phyloP scores from a whole-genome alignment of 2,329 filamentous ascomycete genomes.

The Fusarium vanettenii region DNA sequence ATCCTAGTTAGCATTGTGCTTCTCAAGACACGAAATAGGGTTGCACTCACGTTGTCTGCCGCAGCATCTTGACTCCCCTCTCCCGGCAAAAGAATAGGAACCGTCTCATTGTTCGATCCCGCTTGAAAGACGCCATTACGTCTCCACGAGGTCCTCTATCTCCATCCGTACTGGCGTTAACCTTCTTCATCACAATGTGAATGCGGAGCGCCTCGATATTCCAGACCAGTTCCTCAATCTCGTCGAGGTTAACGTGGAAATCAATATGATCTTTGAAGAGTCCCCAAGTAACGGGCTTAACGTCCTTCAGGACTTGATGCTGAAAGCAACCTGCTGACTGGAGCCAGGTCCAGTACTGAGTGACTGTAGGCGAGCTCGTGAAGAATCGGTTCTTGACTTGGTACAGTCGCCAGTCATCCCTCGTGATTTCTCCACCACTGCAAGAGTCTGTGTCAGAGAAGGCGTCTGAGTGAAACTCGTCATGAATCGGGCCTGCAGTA shows the following conservation, averaged over 20 bases:
- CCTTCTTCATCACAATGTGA: slow-evolving; percentile 52
- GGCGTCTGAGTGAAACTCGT: slow-evolving; percentile 58
- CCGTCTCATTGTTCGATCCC: slow-evolving; percentile 63
- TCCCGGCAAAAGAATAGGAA: slow-evolving; percentile 61
- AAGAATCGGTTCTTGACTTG: slow-evolving; percentile 62
- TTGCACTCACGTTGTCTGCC: slow-evolving; percentile 54
- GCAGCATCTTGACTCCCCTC: slow-evolving; percentile 56
- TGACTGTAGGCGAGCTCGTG: slow-evolving; percentile 60
- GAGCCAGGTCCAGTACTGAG: slow-evolving; percentile 68
- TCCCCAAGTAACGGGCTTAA: slow-evolving; percentile 59
- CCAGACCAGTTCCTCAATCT: slow-evolving; percentile 60
- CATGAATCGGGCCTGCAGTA: slow-evolving; percentile 30
- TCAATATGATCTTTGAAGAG: slow-evolving; percentile 62
- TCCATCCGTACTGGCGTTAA: slow-evolving; percentile 38
- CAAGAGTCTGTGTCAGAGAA: slow-evolving; percentile 65
- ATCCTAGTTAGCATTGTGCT: slow-evolving; percentile 27
- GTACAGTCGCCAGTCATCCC: slow-evolving; percentile 63
- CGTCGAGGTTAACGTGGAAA: slow-evolving; percentile 60
- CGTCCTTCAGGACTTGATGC: slow-evolving; percentile 64
- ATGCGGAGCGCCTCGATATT: slow-evolving; percentile 56
- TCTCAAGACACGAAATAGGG: not conserved
- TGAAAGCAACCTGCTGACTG: slow-evolving; percentile 56
- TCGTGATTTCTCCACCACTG: slow-evolving; percentile 56
- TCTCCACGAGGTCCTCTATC: slow-evolving; percentile 56
- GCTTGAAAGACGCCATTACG: slow-evolving; percentile 63